Evolutionary conservation across 2,329 filamentous ascomycete genomes (phyloP).

Genomic region (Claviceps purpurea): DNA sequence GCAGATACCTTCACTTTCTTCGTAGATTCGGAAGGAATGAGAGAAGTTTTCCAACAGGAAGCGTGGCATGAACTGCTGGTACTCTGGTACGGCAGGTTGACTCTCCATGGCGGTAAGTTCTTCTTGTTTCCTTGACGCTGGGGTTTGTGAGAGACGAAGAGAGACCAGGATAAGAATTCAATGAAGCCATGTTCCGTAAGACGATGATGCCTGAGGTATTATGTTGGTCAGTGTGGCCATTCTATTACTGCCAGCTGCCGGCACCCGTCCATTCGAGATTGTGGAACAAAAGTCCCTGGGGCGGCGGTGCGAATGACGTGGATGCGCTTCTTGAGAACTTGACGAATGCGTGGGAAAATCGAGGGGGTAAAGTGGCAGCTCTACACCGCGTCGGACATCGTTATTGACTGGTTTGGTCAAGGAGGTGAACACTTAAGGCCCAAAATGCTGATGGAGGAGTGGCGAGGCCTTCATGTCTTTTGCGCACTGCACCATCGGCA

Average conservation of each 20-base stretch:
- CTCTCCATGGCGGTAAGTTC: neutral
- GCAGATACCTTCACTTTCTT: no score
- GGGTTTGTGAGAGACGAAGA: neutral
- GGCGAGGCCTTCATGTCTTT: neutral
- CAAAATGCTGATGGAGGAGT: neutral
- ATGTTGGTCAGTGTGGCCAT: no score
- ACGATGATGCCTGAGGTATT: no score
- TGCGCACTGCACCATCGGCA: neutral
- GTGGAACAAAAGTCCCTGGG: no score
- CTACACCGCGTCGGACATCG: slow-evolving; percentile 15
- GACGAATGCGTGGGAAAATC: slow-evolving; percentile 11
- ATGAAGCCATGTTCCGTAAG: neutral
- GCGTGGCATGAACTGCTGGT: neutral
- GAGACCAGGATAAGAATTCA: no score
- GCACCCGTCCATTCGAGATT: no score
- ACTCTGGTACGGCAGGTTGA: neutral
- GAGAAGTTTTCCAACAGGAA: neutral
- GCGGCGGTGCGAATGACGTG: slow-evolving; percentile 15
- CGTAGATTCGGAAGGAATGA: neutral
- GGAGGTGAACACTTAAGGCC: slow-evolving; percentile 1
- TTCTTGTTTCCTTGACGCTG: neutral
- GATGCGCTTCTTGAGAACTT: slow-evolving; percentile 15
- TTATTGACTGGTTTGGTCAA: slow-evolving; percentile 13
- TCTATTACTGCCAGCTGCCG: no score
- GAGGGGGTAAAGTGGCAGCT: slow-evolving; percentile 17